Evolutionary conservation across 306 rosid genomes (phyloP).

Genomic region (Cicer chorassanicum): DNA sequence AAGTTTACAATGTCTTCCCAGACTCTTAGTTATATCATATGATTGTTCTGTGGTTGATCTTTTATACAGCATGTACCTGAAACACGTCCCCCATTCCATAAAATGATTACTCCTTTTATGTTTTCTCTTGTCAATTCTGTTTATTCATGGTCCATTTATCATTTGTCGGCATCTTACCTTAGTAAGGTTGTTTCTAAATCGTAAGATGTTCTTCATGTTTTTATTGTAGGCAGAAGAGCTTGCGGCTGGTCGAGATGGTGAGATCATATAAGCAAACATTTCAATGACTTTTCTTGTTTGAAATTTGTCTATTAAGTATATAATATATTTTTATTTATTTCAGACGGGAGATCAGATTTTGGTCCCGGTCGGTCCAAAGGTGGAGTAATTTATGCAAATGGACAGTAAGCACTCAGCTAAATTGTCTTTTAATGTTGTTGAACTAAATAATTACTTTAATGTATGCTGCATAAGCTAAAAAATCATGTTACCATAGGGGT

Average conservation of each 20-base stretch:
- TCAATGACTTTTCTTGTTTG: slow-evolving; percentile 36
- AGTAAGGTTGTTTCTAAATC: slow-evolving; percentile 34
- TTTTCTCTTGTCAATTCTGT: slow-evolving; percentile 24
- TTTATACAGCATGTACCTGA: not conserved
- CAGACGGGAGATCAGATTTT: slow-evolving; percentile 93
- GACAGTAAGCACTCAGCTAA: slow-evolving; percentile 77
- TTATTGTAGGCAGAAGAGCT: slow-evolving; percentile 87
- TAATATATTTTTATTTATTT: slow-evolving; percentile 43
- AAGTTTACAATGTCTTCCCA: not conserved
- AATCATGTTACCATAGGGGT: slow-evolving; percentile 57
- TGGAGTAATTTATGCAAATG: slow-evolving; percentile 87
- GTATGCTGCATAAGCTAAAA: slow-evolving; percentile 21
- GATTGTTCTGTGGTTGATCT: slow-evolving; percentile 1
- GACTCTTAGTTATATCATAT: not conserved
- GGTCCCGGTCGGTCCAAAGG: slow-evolving; percentile 97
- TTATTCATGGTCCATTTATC: slow-evolving; percentile 1
- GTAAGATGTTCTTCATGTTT: slow-evolving; percentile 44
- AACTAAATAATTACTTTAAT: not conserved
- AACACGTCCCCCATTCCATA: not conserved
- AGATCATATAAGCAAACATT: slow-evolving; percentile 41
- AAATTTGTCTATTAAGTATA: slow-evolving; percentile 34
- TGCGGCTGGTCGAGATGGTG: slow-evolving; percentile 95
- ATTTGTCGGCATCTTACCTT: slow-evolving; percentile 20
- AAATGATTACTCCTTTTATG: not conserved
- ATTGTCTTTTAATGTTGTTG: not conserved